Evolutionary conservation across 192 early-diverging fungal genomes (phyloP).

Genomic region (Allomyces macrogynus): DNA sequence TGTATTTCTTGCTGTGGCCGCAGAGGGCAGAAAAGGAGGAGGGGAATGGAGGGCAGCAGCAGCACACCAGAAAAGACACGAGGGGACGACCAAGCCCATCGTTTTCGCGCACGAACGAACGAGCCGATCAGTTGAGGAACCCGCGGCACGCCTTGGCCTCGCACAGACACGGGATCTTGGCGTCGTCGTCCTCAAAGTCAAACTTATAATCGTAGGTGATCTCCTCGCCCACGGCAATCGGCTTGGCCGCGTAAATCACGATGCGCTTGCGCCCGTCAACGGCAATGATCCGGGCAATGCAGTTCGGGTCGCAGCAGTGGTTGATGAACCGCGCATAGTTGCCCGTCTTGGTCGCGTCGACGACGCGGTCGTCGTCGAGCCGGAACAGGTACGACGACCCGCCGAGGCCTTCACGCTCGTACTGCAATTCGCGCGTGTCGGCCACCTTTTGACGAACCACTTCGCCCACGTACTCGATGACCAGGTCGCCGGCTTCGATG

Average conservation of each 20-base stretch:
- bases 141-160: conserved; percentile 67
- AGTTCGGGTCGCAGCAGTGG: conserved; percentile 98
- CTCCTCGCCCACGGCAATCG: conserved; percentile 86
- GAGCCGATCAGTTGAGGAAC: conserved; percentile 34
- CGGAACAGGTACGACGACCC: conserved; percentile 81
- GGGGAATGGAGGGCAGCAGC: no score
- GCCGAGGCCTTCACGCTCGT: conserved; percentile 85
- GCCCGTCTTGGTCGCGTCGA: conserved; percentile 95
- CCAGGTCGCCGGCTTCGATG: conserved; percentile 86
- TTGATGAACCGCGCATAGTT: conserved; percentile 97
- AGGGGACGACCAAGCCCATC: no score
- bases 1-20: no score
- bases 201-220: conserved; percentile 98
- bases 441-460: conserved; percentile 83
- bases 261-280: conserved; percentile 85
- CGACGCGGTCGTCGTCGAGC: conserved; percentile 82
- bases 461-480: conserved; percentile 98
- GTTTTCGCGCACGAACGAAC: no score
- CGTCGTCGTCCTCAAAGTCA: conserved; percentile 43
- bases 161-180: conserved; percentile 94
- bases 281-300: conserved; percentile 83
- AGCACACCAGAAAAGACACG: no score
- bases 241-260: conserved; percentile 90
- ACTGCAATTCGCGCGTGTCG: conserved; percentile 80
- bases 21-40: no score